Conservation (phyloP, 192 early-diverging fungal species). For the Rhizophagus clarus region DNA sequence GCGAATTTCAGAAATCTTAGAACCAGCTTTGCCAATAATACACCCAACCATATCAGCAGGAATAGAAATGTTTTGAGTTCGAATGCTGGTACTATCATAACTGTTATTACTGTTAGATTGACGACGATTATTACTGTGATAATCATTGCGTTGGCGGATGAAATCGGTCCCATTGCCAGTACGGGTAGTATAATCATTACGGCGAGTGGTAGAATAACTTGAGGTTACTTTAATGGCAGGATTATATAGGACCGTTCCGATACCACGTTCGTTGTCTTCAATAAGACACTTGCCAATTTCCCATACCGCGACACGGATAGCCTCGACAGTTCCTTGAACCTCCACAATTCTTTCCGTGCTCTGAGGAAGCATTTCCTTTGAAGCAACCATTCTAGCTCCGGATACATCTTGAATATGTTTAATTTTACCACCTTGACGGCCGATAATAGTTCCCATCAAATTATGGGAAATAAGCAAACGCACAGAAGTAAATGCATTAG, state of each 20-base stretch:
- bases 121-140: slow-evolving; percentile 29
- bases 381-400: slow-evolving; percentile 82
- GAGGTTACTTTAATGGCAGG: slow-evolving; percentile 54
- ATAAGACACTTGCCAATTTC: slow-evolving; percentile 85
- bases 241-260: slow-evolving; percentile 84
- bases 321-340: slow-evolving; percentile 81
- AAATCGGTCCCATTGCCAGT: slow-evolving; percentile 64
- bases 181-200: slow-evolving; percentile 44
- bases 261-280: slow-evolving; percentile 82
- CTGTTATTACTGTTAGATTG: slow-evolving; percentile 21
- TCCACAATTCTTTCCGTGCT: slow-evolving; percentile 92
- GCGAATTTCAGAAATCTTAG: slow-evolving; percentile 81
- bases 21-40: slow-evolving; percentile 94
- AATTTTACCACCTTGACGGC: slow-evolving; percentile 90
- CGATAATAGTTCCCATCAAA: slow-evolving; percentile 92
- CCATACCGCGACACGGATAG: slow-evolving; percentile 81
- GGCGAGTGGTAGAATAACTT: slow-evolving; percentile 31
- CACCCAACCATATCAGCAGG: slow-evolving; percentile 96
- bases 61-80: slow-evolving; percentile 88
- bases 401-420: slow-evolving; percentile 94
- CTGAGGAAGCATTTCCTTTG: slow-evolving; percentile 91
- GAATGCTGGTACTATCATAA: slow-evolving; percentile 54
- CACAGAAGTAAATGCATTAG: slow-evolving; percentile 61
- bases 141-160: slow-evolving; percentile 36
- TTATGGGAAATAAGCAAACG: slow-evolving; percentile 90